Evolutionary conservation across 2,329 filamentous ascomycete genomes (phyloP), one percentile per base, ranked within the genome.

Genomic region (Aspergillus floridensis): DNA sequence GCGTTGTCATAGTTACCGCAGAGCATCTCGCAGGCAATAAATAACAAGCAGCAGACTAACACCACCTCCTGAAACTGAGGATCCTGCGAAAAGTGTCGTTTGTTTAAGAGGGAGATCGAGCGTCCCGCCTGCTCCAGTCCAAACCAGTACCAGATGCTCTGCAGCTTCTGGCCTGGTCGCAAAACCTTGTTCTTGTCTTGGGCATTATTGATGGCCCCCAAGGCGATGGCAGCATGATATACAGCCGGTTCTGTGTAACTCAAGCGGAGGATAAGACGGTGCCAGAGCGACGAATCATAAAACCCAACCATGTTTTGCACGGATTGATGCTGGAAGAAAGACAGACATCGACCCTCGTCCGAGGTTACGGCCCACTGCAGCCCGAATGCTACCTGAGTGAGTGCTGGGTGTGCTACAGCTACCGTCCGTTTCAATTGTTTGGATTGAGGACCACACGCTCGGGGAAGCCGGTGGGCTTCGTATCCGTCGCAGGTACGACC

Each of bases 261-360:
- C 50, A 59, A n/a, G 14, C 53, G 44, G 24, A 59, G 57, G n/a
- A 54, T 47, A 29, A 59, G 32, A 11, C 35, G 50, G 44, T 59
- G 57, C 57, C 57, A 59, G 31, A 59, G 50, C 5, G 46, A 16
- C 41, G 57, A 59, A 26, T 59, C 57, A 21, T 49, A 59, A 11
- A 49, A 59, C 14, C 21, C 21, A 16, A 48, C 29, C 35, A 59
- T 51, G 22, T 54, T 19, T 5, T 51, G 38, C 21, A 59, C 51
- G 3, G 57, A 50, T 21, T 22, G 57, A 38, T 50, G 31, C 32
- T 59, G 51, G 44, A 59, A 59, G 32, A 49, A 59, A 5, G 51
- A 54, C 2, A 54, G 31, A 31, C 57, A 59, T 19, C 57, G 51
- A 14, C 44, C 8, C 32, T 59, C 57, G 41, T 59, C 57, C 31